These are phyloP conservation scores for Podaxis pistillaris DNA, from an alignment of 768 basidiomycete genomes.

Conservation along the genomic window DNA sequence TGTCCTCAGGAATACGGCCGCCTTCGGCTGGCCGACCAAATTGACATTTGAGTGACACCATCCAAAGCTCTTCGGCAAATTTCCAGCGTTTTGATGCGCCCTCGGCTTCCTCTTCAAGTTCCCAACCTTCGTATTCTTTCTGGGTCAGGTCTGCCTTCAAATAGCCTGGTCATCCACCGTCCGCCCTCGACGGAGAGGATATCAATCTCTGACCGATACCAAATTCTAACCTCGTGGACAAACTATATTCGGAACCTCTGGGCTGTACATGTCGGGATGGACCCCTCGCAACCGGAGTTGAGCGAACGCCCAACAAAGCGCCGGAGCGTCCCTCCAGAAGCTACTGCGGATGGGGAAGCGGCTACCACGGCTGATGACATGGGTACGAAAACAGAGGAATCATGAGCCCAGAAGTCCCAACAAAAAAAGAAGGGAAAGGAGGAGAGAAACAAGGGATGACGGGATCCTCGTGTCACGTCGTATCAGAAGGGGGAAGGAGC, in stretches of 20 bases:
- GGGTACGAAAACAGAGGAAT: neutral
- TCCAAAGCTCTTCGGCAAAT: neutral
- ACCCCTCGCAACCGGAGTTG: neutral
- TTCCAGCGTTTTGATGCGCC: slow-evolving; percentile 3
- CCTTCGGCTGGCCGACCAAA: neutral
- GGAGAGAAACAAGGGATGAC: slow-evolving; percentile 33
- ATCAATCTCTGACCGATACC: neutral
- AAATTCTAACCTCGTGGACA: neutral
- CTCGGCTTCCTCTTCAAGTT: neutral
- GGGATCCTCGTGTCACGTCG: slow-evolving; percentile 43
- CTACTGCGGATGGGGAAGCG: neutral
- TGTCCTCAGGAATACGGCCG: too few species aligned
- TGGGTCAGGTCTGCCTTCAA: neutral
- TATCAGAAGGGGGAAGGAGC: slow-evolving; percentile 28
- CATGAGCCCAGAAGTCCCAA: slow-evolving; percentile 17
- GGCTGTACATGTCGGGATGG: slow-evolving; percentile 8
- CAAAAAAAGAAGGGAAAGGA: slow-evolving; percentile 32
- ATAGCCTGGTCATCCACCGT: neutral
- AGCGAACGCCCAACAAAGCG: slow-evolving; percentile 7
- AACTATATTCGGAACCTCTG: neutral
- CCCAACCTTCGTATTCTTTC: neutral
- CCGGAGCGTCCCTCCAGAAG: neutral
- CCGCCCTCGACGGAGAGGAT: neutral
- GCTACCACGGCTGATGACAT: neutral
- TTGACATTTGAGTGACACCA: neutral